Conservation (phyloP, 1,284 basidiomycete genomes). For the Trichosporon faecale region DNA sequence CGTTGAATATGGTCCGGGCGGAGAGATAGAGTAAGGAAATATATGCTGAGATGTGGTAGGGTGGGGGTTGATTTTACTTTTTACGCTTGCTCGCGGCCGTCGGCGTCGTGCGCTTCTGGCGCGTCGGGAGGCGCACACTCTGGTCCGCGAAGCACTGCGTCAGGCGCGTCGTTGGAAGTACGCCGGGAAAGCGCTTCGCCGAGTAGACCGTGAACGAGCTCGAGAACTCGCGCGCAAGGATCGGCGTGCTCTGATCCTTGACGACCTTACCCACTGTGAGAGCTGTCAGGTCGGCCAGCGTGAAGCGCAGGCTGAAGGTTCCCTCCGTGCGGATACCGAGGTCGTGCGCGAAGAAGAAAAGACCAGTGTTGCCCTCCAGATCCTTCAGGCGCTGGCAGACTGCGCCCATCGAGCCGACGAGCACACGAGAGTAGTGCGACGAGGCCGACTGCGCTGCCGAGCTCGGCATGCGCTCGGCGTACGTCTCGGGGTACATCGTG, state of each 20-base stretch:
- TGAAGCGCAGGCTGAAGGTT: slow-evolving; percentile 50
- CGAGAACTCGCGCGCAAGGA: slow-evolving; percentile 78
- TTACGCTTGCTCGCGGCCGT: slow-evolving; percentile 15
- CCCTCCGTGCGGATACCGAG: slow-evolving; percentile 82
- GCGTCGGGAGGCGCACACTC: slow-evolving; percentile 75
- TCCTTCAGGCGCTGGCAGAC: slow-evolving; percentile 77
- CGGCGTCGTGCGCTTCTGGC: slow-evolving; percentile 29
- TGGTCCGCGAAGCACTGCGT: slow-evolving; percentile 88
- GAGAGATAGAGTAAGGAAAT: not conserved
- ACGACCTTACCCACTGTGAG: slow-evolving; percentile 15
- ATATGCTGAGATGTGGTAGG: not conserved
- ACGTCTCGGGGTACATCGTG: slow-evolving; percentile 17
- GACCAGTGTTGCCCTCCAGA: slow-evolving; percentile 73
- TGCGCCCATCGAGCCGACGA: slow-evolving; percentile 80
- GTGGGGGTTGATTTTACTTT: slow-evolving; percentile 3
- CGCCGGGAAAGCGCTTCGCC: slow-evolving; percentile 87
- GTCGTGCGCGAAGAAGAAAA: slow-evolving; percentile 86
- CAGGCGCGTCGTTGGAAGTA: slow-evolving; percentile 84
- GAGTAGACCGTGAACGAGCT: slow-evolving; percentile 87
- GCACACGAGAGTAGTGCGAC: slow-evolving; percentile 73
- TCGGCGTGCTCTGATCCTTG: slow-evolving; percentile 52
- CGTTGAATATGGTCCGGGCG: slow-evolving; percentile 3
- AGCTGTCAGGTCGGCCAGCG: slow-evolving; percentile 39
- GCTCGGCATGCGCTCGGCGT: slow-evolving; percentile 44
- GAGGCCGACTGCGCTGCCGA: slow-evolving; percentile 42